Percentiles rank a stretch among this genome's conserved stretches.
Evolutionary conservation across 139 green algal species (phyloP).

Genomic region (Asterochloris sp.): DNA sequence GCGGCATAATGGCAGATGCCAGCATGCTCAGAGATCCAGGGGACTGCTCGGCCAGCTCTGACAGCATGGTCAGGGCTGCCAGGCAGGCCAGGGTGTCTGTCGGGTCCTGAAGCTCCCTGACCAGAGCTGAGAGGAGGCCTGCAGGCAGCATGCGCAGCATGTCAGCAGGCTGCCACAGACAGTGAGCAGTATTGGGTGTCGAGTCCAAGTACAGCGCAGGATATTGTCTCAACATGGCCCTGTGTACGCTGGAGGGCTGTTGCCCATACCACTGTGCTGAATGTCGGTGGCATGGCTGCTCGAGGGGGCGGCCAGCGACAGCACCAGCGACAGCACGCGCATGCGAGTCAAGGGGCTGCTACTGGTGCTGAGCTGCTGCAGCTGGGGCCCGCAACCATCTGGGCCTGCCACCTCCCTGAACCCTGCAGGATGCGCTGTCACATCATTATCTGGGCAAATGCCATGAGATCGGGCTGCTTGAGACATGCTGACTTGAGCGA

Average conservation of each 20-base stretch:
- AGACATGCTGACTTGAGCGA: too few species aligned
- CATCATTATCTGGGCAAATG: too few species aligned
- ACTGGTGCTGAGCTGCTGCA: background rate
- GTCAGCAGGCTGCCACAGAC: background rate
- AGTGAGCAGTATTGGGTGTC: background rate
- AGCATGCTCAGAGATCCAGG: background rate
- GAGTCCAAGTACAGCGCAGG: background rate
- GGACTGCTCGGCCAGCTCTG: slow-evolving; percentile 31
- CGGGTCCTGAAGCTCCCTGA: slow-evolving; percentile 6
- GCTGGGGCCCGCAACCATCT: background rate
- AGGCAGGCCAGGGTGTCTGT: slow-evolving; percentile 2
- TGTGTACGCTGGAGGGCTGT: too few species aligned
- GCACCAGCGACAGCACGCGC: slow-evolving; percentile 1
- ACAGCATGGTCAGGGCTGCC: slow-evolving; percentile 8
- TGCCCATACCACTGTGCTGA: slow-evolving; percentile 3
- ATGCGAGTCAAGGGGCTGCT: slow-evolving; percentile 7
- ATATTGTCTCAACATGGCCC: too few species aligned
- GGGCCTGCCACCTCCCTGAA: background rate
- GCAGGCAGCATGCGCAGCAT: background rate
- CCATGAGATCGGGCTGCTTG: too few species aligned
- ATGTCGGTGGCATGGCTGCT: background rate
- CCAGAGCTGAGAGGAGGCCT: slow-evolving; percentile 17
- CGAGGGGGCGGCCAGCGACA: background rate
- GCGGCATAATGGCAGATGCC: background rate
- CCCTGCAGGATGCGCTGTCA: background rate